Evolutionary conservation across 2,329 filamentous ascomycete species (phyloP).

Genomic region (Xylariaceae sp.): DNA sequence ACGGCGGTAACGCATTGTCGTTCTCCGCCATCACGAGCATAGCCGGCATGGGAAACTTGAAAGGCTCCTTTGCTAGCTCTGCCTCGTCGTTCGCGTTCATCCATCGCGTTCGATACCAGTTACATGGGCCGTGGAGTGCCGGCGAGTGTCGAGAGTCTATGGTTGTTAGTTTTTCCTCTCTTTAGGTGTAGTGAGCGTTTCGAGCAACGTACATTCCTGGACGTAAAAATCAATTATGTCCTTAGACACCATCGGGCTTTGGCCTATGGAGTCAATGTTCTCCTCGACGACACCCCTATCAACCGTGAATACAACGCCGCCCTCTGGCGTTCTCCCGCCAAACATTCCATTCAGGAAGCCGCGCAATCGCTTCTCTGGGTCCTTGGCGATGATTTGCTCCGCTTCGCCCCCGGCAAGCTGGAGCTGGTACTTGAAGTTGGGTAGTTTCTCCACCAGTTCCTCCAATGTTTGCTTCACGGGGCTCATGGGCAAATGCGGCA

Average conservation of each 20-base stretch:
- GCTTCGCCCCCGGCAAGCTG: slow-evolving; percentile 70
- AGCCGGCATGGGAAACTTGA: slow-evolving; percentile 60
- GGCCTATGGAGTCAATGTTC: slow-evolving; percentile 55
- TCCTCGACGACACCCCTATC: slow-evolving; percentile 63
- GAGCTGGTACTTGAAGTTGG: slow-evolving; percentile 80
- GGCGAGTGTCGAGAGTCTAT: slow-evolving; percentile 43
- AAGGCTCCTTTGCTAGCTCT: slow-evolving; percentile 58
- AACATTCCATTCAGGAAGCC: slow-evolving; percentile 71
- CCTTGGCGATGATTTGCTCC: slow-evolving; percentile 55
- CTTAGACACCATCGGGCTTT: slow-evolving; percentile 57
- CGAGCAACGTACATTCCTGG: slow-evolving; percentile 51
- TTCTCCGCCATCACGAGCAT: slow-evolving; percentile 72
- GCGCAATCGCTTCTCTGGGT: slow-evolving; percentile 52
- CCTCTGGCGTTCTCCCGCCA: slow-evolving; percentile 59
- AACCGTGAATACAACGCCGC: slow-evolving; percentile 57
- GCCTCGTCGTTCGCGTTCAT: slow-evolving; percentile 76
- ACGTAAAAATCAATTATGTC: slow-evolving; percentile 78
- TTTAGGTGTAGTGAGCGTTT: too few species aligned
- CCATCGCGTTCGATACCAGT: slow-evolving; percentile 79
- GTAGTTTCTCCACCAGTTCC: slow-evolving; percentile 55
- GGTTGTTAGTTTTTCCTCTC: too few species aligned
- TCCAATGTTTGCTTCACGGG: slow-evolving; percentile 55
- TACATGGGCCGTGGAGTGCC: slow-evolving; percentile 75
- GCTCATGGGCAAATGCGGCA: slow-evolving; percentile 63
- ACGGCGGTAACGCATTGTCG: slow-evolving; percentile 71